A percentile compares a stretch with the other conserved stretches of the same genome.
These are phyloP conservation scores for Alternaria angustiovoidea DNA, from an alignment of 2,329 filamentous ascomycete species.

Conservation along the genomic window DNA sequence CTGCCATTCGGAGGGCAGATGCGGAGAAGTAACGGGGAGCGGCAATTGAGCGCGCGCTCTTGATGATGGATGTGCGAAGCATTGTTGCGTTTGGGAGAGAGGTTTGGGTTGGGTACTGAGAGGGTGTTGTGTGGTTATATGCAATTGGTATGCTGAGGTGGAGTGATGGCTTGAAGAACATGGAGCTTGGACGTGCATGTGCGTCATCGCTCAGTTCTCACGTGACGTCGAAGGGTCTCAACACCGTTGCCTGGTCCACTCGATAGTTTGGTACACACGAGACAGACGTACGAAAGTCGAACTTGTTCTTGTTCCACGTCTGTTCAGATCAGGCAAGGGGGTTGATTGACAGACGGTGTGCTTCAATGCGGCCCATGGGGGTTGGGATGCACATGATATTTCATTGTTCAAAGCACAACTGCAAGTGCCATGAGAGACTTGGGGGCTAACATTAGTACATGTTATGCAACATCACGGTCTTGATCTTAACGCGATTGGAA, in stretches of 20 bases:
- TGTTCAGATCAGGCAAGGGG: not conserved
- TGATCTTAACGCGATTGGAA: not conserved
- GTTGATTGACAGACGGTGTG: not conserved
- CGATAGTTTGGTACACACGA: not conserved
- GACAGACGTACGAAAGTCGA: not conserved
- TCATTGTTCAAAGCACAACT: not conserved
- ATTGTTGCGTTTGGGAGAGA: conserved; percentile 34
- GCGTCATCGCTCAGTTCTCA: conserved; percentile 33
- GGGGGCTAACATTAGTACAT: not conserved
- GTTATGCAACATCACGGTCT: not conserved
- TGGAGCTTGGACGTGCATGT: conserved; percentile 27
- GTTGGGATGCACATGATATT: not conserved
- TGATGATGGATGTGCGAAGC: conserved; percentile 51
- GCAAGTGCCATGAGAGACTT: not conserved
- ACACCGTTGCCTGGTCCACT: conserved; percentile 3
- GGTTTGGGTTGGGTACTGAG: conserved; percentile 12
- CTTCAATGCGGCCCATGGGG: not conserved
- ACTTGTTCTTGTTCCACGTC: not conserved
- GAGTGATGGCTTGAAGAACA: conserved; percentile 29
- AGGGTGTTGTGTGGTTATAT: conserved; percentile 23
- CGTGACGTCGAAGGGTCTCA: conserved; percentile 13
- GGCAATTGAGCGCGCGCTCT: conserved; percentile 50
- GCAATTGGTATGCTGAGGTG: conserved; percentile 31
- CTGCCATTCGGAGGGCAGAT: conserved; percentile 54
- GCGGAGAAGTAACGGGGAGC: conserved; percentile 54